Percentiles rank a stretch among this genome's conserved stretches.
phyloP scores from a whole-genome alignment of 202 grass and related monocot genomes.

The Zoysia matrella region DNA sequence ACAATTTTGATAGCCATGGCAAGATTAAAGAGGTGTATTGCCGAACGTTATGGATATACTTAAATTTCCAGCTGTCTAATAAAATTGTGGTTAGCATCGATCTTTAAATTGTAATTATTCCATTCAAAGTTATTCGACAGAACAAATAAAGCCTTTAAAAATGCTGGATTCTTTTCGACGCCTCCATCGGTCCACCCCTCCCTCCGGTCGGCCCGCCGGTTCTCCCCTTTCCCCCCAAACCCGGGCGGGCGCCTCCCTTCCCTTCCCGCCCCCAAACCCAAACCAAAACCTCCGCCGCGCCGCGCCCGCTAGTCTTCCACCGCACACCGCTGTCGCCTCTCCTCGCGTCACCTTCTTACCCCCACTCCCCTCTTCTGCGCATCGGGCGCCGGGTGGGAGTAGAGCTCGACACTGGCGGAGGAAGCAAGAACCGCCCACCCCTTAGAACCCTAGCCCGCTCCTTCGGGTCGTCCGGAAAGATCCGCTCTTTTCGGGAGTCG shows the following conservation, averaged over 20 bases:
- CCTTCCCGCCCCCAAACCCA: neutral
- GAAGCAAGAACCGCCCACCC: conserved; percentile 1
- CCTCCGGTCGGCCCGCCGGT: neutral
- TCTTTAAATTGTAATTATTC: too few relatives aligned
- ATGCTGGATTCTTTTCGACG: too few relatives aligned
- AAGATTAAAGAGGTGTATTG: neutral
- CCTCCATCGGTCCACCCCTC: too few relatives aligned
- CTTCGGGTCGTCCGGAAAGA: neutral
- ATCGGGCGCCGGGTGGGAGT: neutral
- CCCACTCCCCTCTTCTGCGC: too few relatives aligned
- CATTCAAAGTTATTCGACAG: too few relatives aligned
- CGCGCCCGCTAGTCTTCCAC: neutral
- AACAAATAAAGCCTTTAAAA: too few relatives aligned
- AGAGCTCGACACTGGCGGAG: neutral
- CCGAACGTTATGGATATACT: neutral
- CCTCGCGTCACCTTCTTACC: neutral
- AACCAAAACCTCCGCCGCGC: conserved; percentile 22
- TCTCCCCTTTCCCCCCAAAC: neutral
- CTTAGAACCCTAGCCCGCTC: conserved; percentile 28
- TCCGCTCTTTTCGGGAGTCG: neutral
- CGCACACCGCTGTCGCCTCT: neutral
- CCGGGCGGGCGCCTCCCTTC: neutral
- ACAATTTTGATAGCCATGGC: neutral
- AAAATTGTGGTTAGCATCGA: neutral
- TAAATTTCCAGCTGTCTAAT: neutral